Evolutionary conservation across 257 asterid species (phyloP).

Genomic region (Gardenia jasminoides): DNA sequence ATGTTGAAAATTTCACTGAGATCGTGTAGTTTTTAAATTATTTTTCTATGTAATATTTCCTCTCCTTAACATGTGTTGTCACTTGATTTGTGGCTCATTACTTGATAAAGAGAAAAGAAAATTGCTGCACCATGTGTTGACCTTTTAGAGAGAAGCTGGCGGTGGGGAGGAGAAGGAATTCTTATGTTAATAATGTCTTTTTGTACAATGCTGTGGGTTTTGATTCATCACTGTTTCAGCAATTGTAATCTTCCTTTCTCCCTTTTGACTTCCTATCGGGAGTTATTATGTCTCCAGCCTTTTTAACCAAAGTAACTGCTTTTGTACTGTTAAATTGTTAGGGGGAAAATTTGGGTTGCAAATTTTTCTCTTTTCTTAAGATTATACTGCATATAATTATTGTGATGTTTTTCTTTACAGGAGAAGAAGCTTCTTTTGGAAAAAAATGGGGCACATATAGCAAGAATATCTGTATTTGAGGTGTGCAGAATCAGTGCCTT

Average conservation of each 20-base stretch:
- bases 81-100: not conserved
- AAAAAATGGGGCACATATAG: conserved; percentile 79
- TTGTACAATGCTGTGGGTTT: not conserved
- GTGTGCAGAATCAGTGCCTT: conserved; percentile 36
- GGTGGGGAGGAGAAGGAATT: not conserved
- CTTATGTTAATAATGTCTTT: not conserved
- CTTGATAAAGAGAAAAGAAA: not conserved
- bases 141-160: not conserved
- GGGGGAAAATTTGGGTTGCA: not conserved
- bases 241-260: not conserved
- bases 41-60: not conserved
- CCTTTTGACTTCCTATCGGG: not conserved
- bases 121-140: not conserved
- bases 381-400: not conserved
- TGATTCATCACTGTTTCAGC: not conserved
- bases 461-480: conserved; percentile 89
- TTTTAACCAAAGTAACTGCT: not conserved
- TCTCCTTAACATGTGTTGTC: not conserved
- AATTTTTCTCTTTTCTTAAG: not conserved
- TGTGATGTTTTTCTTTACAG: conserved; percentile 40
- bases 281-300: not conserved
- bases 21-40: not conserved
- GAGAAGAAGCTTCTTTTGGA: conserved; percentile 92
- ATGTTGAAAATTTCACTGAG: not conserved
- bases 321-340: not conserved